These are phyloP conservation scores for Millerozyma miso DNA, from an alignment of 805 yeast genomes.

Conservation along the genomic window DNA sequence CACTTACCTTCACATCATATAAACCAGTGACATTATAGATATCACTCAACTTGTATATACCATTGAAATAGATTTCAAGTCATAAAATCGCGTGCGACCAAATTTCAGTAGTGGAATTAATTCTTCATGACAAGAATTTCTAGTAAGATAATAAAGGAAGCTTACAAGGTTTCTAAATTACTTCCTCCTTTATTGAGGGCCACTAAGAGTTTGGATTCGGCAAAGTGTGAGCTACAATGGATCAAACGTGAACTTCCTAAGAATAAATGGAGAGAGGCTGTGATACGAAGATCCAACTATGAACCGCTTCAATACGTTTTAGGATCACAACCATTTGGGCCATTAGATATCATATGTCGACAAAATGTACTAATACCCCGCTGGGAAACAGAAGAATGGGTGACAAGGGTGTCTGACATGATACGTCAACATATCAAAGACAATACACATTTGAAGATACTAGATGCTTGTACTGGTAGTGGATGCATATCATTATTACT, in stretches of 20 bases:
- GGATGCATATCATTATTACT: conserved; percentile 77
- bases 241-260: conserved; percentile 52
- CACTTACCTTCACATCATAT: conserved; percentile 1
- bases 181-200: conserved; percentile 33
- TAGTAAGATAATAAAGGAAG: conserved; percentile 22
- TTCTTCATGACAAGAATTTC: conserved; percentile 32
- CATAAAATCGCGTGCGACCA: not conserved
- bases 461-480: conserved; percentile 83
- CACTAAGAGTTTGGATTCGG: conserved; percentile 30
- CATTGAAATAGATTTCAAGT: not conserved
- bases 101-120: not conserved
- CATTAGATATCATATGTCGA: conserved; percentile 53
- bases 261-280: conserved; percentile 48
- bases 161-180: conserved; percentile 19
- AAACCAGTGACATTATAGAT: conserved; percentile 2
- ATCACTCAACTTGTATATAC: conserved; percentile 7
- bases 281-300: conserved; percentile 44
- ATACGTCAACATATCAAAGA: not conserved
- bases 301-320: conserved; percentile 83
- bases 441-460: conserved; percentile 18
- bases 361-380: conserved; percentile 80
- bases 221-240: conserved; percentile 63
- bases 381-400: conserved; percentile 96
- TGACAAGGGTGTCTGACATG: conserved; percentile 33
- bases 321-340: conserved; percentile 84